Percentiles rank a stretch among this genome's conserved stretches.
Evolutionary conservation across 2,329 filamentous ascomycete species (phyloP).

Genomic region (Aspergillus nomiae): DNA sequence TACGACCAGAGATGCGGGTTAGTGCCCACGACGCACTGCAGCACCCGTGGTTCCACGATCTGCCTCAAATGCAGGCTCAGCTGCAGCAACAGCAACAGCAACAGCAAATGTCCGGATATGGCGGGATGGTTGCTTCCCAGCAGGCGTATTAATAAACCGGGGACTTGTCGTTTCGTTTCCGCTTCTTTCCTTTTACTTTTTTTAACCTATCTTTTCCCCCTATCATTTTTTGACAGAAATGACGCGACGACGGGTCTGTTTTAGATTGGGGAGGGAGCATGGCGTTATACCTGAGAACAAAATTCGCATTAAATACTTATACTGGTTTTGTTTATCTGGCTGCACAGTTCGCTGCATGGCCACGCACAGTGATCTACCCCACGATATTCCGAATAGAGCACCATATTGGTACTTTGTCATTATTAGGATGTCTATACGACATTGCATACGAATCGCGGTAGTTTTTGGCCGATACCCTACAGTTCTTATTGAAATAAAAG

Average conservation of each 20-base stretch:
- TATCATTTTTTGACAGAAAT: slow-evolving; percentile 19
- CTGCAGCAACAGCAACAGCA: slow-evolving; percentile 46
- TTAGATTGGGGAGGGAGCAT: slow-evolving; percentile 29
- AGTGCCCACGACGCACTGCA: slow-evolving; percentile 82
- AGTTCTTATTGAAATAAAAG: background rate
- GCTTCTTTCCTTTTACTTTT: background rate
- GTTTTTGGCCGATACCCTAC: background rate
- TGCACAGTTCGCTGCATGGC: background rate
- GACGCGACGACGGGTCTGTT: slow-evolving; percentile 31
- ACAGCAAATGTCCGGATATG: slow-evolving; percentile 43
- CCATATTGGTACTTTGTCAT: background rate
- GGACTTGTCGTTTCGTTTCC: background rate
- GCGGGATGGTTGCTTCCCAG: slow-evolving; percentile 41
- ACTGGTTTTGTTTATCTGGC: background rate
- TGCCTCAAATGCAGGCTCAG: slow-evolving; percentile 58
- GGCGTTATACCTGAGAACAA: slow-evolving; percentile 33
- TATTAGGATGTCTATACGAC: background rate
- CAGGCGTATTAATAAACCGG: slow-evolving; percentile 32
- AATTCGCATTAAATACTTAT: slow-evolving; percentile 1
- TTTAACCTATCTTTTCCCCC: slow-evolving; percentile 1
- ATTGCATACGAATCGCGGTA: background rate
- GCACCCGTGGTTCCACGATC: slow-evolving; percentile 86
- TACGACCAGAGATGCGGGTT: slow-evolving; percentile 87
- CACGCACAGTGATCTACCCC: background rate
- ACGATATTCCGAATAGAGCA: background rate